Percentiles rank a stretch among this genome's conserved stretches.
Conservation (phyloP, 371 early-diverging fungal species). For the Batkoa obscura region DNA sequence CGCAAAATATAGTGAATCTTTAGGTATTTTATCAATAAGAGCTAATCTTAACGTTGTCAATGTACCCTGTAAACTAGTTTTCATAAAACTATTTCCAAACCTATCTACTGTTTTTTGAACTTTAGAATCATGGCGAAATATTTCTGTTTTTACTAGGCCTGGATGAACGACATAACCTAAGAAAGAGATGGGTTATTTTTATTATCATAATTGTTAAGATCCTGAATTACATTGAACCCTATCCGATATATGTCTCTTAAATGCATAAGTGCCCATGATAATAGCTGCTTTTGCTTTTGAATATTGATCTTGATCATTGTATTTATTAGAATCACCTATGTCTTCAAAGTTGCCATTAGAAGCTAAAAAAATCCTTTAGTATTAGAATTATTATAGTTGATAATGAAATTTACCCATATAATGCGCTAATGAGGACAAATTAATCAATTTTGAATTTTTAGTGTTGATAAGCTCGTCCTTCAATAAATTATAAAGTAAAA, state of each 20-base stretch:
- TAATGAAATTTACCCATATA: neutral
- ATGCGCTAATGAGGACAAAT: conserved; percentile 1
- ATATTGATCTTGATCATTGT: neutral
- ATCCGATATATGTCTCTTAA: neutral
- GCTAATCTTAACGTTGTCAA: neutral
- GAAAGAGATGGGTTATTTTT: neutral
- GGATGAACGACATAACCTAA: conserved; percentile 3
- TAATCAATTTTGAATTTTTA: neutral
- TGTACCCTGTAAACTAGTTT: neutral
- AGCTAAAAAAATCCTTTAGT: neutral
- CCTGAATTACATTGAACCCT: neutral
- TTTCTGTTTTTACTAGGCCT: neutral
- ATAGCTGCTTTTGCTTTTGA: neutral
- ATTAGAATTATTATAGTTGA: neutral
- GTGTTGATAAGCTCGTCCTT: neutral
- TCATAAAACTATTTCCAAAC: neutral
- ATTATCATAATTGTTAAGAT: neutral
- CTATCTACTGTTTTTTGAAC: neutral
- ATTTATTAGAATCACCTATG: neutral
- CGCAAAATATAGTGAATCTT: neutral
- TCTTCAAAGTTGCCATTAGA: neutral
- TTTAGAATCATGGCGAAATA: neutral
- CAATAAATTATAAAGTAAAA: neutral
- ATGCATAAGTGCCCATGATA: neutral
- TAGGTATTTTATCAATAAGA: neutral